phyloP scores from a whole-genome alignment of 495 filamentous ascomycete genomes.

The Aspergillus sparsus region DNA sequence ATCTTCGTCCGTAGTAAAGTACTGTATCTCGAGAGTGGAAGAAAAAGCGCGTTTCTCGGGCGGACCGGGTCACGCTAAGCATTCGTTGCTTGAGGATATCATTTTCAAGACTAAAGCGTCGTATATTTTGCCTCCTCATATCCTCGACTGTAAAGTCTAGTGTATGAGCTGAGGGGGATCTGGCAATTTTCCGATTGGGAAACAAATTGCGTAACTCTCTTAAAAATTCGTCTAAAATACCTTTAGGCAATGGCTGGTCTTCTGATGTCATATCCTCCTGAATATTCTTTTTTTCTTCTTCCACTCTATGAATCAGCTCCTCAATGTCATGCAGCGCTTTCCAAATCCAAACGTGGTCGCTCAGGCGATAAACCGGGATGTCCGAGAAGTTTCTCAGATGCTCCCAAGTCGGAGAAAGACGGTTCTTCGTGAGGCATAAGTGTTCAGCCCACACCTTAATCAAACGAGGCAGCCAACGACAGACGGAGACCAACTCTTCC shows the following conservation, averaged over 20 bases:
- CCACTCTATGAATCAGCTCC: slow-evolving; percentile 8
- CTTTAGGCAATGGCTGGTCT: neutral
- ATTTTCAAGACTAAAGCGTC: slow-evolving; percentile 11
- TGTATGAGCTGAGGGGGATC: neutral
- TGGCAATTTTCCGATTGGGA: neutral
- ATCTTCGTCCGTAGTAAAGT: slow-evolving; percentile 4
- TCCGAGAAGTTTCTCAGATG: slow-evolving; percentile 2
- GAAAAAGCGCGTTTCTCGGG: slow-evolving; percentile 13
- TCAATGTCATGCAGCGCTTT: slow-evolving; percentile 7
- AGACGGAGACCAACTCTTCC: slow-evolving; percentile 11
- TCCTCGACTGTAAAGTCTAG: slow-evolving; percentile 11
- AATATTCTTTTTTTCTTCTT: slow-evolving; percentile 2
- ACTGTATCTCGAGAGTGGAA: slow-evolving; percentile 12
- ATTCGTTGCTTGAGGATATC: slow-evolving; percentile 11
- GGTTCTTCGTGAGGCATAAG: slow-evolving; percentile 3
- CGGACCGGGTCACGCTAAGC: slow-evolving; percentile 10
- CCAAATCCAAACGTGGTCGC: slow-evolving; percentile 14
- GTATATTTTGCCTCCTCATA: slow-evolving; percentile 12
- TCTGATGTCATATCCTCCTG: neutral
- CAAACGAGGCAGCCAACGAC: slow-evolving; percentile 7
- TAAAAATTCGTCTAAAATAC: neutral
- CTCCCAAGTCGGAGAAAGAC: slow-evolving; percentile 10
- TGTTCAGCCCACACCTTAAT: slow-evolving; percentile 5
- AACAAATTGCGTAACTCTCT: neutral
- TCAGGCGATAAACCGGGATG: slow-evolving; percentile 11